phyloP scores from a whole-genome alignment of 805 yeast genomes.

The Starmerella cellae region DNA sequence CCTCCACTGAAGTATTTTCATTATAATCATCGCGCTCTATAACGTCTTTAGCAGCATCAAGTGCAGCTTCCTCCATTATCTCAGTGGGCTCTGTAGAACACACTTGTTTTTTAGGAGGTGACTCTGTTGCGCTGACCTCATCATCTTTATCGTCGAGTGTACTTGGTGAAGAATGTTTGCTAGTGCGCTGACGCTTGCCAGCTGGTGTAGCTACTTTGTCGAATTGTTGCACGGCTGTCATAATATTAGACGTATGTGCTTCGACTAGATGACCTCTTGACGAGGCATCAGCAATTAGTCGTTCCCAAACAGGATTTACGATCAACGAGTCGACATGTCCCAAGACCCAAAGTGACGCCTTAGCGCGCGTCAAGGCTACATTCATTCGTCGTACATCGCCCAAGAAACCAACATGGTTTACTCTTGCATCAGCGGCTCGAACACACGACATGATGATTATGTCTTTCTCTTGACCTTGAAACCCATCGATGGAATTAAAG shows the following conservation, averaged over 20 bases:
- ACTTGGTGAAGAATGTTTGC: too few relatives aligned
- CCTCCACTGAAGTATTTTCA: too few relatives aligned
- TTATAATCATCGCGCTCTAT: too few relatives aligned
- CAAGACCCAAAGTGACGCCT: constrained; percentile 80
- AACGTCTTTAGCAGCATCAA: too few relatives aligned
- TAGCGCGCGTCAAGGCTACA: constrained; percentile 90
- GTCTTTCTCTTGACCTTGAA: constrained; percentile 96
- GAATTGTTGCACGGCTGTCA: constrained; percentile 1
- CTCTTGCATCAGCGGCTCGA: constrained; percentile 45
- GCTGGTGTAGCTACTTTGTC: background rate
- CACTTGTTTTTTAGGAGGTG: too few relatives aligned
- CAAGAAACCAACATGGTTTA: constrained; percentile 65
- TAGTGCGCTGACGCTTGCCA: background rate
- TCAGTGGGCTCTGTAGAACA: too few relatives aligned
- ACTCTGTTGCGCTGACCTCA: too few relatives aligned
- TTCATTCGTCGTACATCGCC: constrained; percentile 91
- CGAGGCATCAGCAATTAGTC: constrained; percentile 53
- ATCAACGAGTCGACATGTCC: constrained; percentile 62
- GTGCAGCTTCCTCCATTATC: too few relatives aligned
- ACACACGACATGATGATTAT: constrained; percentile 91
- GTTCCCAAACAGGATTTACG: constrained; percentile 59
- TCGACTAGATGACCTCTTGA: constrained; percentile 29
- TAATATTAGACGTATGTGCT: background rate
- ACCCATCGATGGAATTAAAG: constrained; percentile 93
- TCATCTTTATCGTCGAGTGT: too few relatives aligned